Percentiles rank a stretch among this genome's conserved stretches.
phyloP scores from a whole-genome alignment of 495 filamentous ascomycete species.

The Hypoxylon cercidicola region DNA sequence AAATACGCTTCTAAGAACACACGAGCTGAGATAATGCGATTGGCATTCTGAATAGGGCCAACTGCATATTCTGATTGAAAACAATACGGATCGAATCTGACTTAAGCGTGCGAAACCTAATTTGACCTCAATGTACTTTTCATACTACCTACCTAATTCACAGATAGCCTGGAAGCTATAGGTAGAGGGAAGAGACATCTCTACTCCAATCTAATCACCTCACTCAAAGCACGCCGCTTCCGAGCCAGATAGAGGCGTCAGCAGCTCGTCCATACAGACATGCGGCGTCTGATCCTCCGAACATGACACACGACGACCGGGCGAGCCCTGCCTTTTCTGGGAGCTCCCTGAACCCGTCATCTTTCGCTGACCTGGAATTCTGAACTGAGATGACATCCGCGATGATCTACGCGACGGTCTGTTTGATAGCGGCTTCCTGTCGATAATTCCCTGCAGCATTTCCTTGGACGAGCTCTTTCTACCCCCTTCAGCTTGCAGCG shows the following conservation, averaged over 20 bases:
- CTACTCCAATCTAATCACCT: constrained; percentile 1
- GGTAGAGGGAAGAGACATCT: constrained; percentile 1
- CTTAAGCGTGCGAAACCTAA: too few relatives aligned
- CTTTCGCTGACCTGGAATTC: not conserved
- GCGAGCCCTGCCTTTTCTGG: constrained; percentile 9
- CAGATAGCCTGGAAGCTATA: too few relatives aligned
- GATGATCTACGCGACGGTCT: constrained; percentile 21
- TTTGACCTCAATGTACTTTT: too few relatives aligned
- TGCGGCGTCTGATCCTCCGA: constrained; percentile 39
- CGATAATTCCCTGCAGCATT: constrained; percentile 25
- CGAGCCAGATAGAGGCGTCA: constrained; percentile 28
- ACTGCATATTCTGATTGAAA: not conserved
- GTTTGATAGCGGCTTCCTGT: constrained; percentile 11
- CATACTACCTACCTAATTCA: too few relatives aligned
- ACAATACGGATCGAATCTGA: too few relatives aligned
- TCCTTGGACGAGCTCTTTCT: constrained; percentile 24
- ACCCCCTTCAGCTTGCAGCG: constrained; percentile 12
- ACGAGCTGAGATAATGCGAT: not conserved
- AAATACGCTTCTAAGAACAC: not conserved
- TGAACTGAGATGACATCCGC: constrained; percentile 9
- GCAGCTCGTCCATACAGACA: constrained; percentile 34
- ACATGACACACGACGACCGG: constrained; percentile 19
- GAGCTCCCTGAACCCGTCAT: constrained; percentile 7
- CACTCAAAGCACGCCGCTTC: constrained; percentile 20
- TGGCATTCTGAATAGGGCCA: not conserved